These are phyloP conservation scores for Fusarium virguliforme DNA, from an alignment of 2,329 filamentous ascomycete genomes.

Conservation along the genomic window DNA sequence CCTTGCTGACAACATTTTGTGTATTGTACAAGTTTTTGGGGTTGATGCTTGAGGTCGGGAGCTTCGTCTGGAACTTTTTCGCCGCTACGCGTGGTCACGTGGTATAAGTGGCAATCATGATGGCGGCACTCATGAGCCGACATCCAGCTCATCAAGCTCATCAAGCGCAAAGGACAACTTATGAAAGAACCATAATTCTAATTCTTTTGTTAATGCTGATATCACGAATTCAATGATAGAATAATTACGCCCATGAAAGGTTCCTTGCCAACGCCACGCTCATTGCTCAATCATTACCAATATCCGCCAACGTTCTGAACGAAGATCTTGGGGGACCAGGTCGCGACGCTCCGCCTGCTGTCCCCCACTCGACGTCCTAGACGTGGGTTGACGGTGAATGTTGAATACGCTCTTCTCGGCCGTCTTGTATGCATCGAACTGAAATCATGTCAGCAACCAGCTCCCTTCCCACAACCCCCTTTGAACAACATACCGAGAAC, in stretches of 20 bases:
- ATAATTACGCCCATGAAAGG: slow-evolving; percentile 10
- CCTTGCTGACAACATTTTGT: slow-evolving; percentile 57
- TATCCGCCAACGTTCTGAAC: slow-evolving; percentile 70
- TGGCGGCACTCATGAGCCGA: background rate
- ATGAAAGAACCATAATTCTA: background rate
- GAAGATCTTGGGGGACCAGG: slow-evolving; percentile 55
- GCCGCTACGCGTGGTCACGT: slow-evolving; percentile 51
- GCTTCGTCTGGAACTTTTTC: slow-evolving; percentile 47
- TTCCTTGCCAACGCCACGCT: slow-evolving; percentile 16
- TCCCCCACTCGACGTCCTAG: slow-evolving; percentile 50
- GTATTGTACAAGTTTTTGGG: slow-evolving; percentile 39
- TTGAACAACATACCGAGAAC: slow-evolving; percentile 67
- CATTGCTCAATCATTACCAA: slow-evolving; percentile 56
- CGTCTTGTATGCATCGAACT: slow-evolving; percentile 75
- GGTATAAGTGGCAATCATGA: slow-evolving; percentile 36
- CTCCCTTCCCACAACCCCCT: background rate
- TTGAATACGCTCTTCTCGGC: slow-evolving; percentile 75
- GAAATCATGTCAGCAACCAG: slow-evolving; percentile 46
- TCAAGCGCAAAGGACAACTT: background rate
- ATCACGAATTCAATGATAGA: slow-evolving; percentile 2
- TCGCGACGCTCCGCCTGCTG: slow-evolving; percentile 45
- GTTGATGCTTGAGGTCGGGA: slow-evolving; percentile 26
- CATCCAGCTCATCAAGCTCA: background rate
- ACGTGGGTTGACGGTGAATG: slow-evolving; percentile 57
- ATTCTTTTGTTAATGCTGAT: background rate